phyloP scores from a whole-genome alignment of 2,329 filamentous ascomycete species.

The Phyllosticta capitalensis region DNA sequence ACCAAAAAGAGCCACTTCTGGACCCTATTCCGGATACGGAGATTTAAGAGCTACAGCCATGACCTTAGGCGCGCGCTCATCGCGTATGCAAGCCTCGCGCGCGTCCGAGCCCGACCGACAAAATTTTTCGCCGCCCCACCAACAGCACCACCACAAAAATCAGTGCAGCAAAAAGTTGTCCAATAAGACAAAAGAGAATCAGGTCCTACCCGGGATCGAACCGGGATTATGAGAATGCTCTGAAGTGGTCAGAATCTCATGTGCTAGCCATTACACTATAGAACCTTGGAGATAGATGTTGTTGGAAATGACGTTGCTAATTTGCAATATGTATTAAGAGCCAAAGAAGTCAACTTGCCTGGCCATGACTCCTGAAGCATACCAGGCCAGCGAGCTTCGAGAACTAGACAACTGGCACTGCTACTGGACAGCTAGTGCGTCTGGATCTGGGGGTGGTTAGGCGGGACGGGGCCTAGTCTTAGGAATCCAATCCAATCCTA shows the following conservation, averaged over 20 bases:
- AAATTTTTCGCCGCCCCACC: neutral
- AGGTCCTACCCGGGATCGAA: slow-evolving; percentile 12
- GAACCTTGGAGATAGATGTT: neutral
- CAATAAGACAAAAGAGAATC: neutral
- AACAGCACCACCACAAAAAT: too few relatives aligned
- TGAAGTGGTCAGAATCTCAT: slow-evolving; percentile 4
- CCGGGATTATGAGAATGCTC: slow-evolving; percentile 4
- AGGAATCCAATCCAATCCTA: too few relatives aligned
- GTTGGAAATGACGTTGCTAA: neutral
- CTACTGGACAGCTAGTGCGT: too few relatives aligned
- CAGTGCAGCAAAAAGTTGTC: neutral
- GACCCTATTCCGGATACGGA: neutral
- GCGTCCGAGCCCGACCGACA: neutral
- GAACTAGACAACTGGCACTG: too few relatives aligned
- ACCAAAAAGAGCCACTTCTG: neutral
- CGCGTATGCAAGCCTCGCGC: neutral
- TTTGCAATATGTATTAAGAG: neutral
- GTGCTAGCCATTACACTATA: slow-evolving; percentile 12
- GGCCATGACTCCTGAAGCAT: too few relatives aligned
- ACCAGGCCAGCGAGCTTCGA: too few relatives aligned
- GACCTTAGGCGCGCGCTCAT: neutral
- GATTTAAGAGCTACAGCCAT: neutral
- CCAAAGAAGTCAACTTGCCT: neutral
- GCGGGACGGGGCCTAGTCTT: too few relatives aligned
- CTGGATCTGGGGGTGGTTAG: too few relatives aligned